Base-by-base conservation (phyloP, 2,329 filamentous ascomycete genomes). In the Phaeophleospora eucalypticola region DNA sequence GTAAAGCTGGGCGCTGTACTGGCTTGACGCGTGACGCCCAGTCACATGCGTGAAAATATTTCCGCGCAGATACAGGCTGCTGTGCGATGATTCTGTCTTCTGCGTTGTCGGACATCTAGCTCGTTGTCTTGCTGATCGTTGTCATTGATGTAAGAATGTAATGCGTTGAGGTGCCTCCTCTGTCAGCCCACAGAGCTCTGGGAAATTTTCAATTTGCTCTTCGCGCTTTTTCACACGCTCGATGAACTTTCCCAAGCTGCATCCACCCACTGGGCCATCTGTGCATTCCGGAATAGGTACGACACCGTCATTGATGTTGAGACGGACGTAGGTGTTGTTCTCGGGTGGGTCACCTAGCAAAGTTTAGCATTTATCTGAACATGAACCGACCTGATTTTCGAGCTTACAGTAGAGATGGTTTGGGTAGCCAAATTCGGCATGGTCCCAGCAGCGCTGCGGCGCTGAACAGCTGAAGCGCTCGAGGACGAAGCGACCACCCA, bases 241-340 rank as follows among this genome's bases (percentile, higher is more conserved):
- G 21, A 63, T 52, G 50, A 79, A 80, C 2, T 70, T 54, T 2
- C 52, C 57, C 14, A 81, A 57, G 14, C 70, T 64, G 61, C 77
- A 80, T 46, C 71, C 76, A 17, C 55, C 50, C 2, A 72, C 74
- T 1, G 75, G 76, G 0, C 76, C 75, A 24, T 57, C 63, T 14
- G 67, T 54, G 54, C 76, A 79, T 18, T 66, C 69, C 3, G 72
- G 69, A 3, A 80, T 56, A 2, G 71, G 68, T 1, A 78, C 71
- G 20, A 80, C 72, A 7, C 72, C 76, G 54, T 82, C 79, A 55
- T 82, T 82, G 58, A 82, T 71, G 37, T 77, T 78, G 48, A 81
- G 58, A 15, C 78, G 71, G 17, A 82, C 66, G 50, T 70, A 79
- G 3, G 50, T 40, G 4, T 65, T 58, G 38, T 64, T 59, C 19